A percentile compares a stretch with the other conserved stretches of the same genome.
These are phyloP conservation scores for Mycena citricolor DNA, from an alignment of 1,284 basidiomycete species.

Conservation along the genomic window DNA sequence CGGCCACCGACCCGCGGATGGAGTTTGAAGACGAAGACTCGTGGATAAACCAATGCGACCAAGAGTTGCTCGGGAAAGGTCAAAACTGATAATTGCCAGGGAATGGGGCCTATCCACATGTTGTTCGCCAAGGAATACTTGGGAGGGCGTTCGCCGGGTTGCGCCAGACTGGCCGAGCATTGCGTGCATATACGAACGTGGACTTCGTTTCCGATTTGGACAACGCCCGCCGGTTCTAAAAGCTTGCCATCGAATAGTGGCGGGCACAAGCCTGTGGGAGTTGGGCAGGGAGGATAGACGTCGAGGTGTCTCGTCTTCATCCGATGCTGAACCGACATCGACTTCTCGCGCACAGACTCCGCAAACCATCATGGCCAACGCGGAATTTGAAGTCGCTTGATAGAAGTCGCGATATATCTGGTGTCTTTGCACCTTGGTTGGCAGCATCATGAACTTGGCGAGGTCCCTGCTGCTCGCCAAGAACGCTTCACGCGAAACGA, in stretches of 20 bases:
- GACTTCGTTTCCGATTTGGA: background rate
- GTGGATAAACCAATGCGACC: conserved; percentile 28
- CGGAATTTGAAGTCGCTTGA: conserved; percentile 23
- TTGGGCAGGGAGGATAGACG: conserved; percentile 17
- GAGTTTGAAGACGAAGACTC: conserved; percentile 33
- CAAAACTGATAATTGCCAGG: conserved; percentile 23
- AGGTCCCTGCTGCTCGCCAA: too few relatives aligned
- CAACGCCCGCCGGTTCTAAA: background rate
- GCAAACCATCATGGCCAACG: conserved; percentile 21
- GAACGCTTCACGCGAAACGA: too few relatives aligned
- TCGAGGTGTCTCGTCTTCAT: background rate
- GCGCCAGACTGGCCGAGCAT: background rate
- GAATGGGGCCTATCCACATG: conserved; percentile 31
- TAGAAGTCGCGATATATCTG: conserved; percentile 23
- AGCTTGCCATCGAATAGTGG: background rate
- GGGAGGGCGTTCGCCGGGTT: conserved; percentile 22
- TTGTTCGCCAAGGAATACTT: conserved; percentile 27
- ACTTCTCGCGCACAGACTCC: conserved; percentile 23
- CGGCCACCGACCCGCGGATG: conserved; percentile 25
- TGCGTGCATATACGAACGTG: background rate
- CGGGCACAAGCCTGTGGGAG: conserved; percentile 11
- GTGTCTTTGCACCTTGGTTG: conserved; percentile 12
- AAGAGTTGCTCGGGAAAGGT: conserved; percentile 30
- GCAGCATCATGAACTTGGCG: conserved; percentile 16
- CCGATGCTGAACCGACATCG: background rate